Evolutionary conservation across 23 red algal genomes (phyloP).

Genomic region (Gracilariopsis chorda): DNA sequence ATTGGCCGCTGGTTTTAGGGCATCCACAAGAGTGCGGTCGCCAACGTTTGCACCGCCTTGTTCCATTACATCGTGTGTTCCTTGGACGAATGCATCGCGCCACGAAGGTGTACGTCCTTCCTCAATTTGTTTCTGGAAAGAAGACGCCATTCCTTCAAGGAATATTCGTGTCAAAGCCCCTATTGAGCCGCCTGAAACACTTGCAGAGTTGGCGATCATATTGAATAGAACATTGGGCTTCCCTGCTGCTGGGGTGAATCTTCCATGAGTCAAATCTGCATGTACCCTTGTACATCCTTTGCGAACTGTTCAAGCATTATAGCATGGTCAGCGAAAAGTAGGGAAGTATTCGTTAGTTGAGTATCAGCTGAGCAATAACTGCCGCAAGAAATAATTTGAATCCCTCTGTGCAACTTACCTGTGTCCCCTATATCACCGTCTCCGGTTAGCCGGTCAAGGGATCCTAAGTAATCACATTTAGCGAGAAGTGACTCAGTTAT

Average conservation of each 20-base stretch:
- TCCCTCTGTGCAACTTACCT: no score
- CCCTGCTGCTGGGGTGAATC: constrained; percentile 22
- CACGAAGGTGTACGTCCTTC: not conserved
- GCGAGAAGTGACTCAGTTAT: constrained; percentile 6
- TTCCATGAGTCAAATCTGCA: constrained; percentile 1
- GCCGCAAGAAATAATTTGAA: no score
- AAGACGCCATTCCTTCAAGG: constrained; percentile 7
- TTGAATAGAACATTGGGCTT: constrained; percentile 23
- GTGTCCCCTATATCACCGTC: constrained; percentile 71
- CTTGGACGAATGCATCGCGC: constrained; percentile 43
- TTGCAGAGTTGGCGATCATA: constrained; percentile 1
- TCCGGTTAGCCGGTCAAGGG: constrained; percentile 29
- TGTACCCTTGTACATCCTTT: constrained; percentile 25
- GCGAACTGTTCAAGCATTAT: no score
- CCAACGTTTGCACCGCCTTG: constrained; percentile 56
- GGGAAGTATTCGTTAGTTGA: no score
- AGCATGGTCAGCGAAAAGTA: no score
- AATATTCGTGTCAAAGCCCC: constrained; percentile 32
- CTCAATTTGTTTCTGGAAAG: not conserved
- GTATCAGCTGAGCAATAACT: no score
- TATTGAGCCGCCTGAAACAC: constrained; percentile 14
- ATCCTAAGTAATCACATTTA: constrained; percentile 1
- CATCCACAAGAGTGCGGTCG: constrained; percentile 62
- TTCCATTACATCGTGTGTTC: constrained; percentile 53
- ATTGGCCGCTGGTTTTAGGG: constrained; percentile 70